Percentiles rank a stretch among this genome's conserved stretches.
These are phyloP conservation scores for Berberis thunbergii DNA, from an alignment of 164 flowering plant species.

Conservation along the genomic window DNA sequence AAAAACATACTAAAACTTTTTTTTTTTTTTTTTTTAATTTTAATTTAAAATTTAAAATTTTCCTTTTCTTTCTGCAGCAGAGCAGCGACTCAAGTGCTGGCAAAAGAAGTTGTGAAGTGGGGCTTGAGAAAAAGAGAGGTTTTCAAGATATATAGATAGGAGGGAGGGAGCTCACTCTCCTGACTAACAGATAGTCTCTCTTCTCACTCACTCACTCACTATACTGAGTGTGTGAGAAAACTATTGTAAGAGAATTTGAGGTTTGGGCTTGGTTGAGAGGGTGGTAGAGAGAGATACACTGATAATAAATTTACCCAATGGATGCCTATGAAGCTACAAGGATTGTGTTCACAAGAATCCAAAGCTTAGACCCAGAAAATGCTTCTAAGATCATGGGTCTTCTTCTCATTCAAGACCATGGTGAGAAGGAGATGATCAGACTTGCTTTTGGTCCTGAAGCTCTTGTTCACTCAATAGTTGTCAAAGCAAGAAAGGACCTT, in stretches of 20 bases:
- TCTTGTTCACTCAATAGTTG: constrained; percentile 54
- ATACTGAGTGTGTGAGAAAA: not conserved
- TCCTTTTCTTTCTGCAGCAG: not conserved
- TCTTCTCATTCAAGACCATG: constrained; percentile 79
- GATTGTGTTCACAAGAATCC: constrained; percentile 74
- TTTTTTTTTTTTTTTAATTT: too few species aligned
- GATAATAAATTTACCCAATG: constrained; percentile 25
- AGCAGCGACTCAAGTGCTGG: constrained; percentile 6
- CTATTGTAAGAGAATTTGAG: not conserved
- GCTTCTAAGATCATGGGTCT: constrained; percentile 88
- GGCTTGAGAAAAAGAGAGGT: not conserved
- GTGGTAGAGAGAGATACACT: not conserved
- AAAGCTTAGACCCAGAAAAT: constrained; percentile 73
- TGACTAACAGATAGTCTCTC: not conserved
- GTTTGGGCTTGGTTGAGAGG: not conserved
- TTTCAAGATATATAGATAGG: not conserved
- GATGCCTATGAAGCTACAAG: constrained; percentile 86
- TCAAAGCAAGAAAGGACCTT: constrained; percentile 54
- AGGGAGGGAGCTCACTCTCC: not conserved
- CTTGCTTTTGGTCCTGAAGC: constrained; percentile 85
- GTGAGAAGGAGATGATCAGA: constrained; percentile 92
- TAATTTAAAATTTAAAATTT: too few species aligned
- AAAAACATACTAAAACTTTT: too few species aligned
- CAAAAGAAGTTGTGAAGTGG: not conserved
- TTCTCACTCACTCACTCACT: not conserved